Percentiles rank a stretch among this genome's conserved stretches.
Evolutionary conservation across 768 basidiomycete species (phyloP).

Genomic region (Termitomyces sp.): DNA sequence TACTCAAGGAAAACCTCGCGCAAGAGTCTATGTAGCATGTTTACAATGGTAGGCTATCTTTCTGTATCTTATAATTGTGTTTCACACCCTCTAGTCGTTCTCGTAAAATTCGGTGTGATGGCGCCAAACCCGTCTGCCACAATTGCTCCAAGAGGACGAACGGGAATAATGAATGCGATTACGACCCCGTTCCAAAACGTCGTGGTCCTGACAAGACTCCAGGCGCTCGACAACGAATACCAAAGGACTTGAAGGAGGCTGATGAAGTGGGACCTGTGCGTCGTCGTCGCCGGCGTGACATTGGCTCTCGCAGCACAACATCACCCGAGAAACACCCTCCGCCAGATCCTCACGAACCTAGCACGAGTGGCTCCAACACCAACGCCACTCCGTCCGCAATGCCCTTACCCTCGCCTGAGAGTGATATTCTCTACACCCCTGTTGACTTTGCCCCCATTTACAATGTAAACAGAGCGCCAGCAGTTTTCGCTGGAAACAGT

Average conservation of each 20-base stretch:
- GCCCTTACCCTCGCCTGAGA: constrained; percentile 14
- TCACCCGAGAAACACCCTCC: constrained; percentile 9
- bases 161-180: constrained; percentile 51
- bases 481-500: constrained; percentile 1
- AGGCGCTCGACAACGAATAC: constrained; percentile 71
- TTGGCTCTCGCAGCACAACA: constrained; percentile 11
- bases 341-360: background rate
- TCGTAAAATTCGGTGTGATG: constrained; percentile 82
- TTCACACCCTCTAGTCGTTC: constrained; percentile 50
- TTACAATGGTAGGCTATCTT: constrained; percentile 59
- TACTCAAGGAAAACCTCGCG: constrained; percentile 74
- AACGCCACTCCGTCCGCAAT: constrained; percentile 1
- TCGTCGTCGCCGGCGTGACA: constrained; percentile 35
- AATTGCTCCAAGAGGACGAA: constrained; percentile 61
- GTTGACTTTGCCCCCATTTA: constrained; percentile 9
- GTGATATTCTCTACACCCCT: constrained; percentile 15
- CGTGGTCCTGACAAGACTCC: constrained; percentile 79
- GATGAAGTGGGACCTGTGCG: constrained; percentile 29
- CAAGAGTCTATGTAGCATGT: constrained; percentile 78
- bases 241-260: constrained; percentile 39
- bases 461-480: background rate
- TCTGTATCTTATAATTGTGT: constrained; percentile 1
- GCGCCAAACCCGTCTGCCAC: constrained; percentile 72
- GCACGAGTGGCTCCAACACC: constrained; percentile 10
- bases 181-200: constrained; percentile 72